Conservation (phyloP, 2,329 filamentous ascomycete genomes). For the Aspergillus sp. region DNA sequence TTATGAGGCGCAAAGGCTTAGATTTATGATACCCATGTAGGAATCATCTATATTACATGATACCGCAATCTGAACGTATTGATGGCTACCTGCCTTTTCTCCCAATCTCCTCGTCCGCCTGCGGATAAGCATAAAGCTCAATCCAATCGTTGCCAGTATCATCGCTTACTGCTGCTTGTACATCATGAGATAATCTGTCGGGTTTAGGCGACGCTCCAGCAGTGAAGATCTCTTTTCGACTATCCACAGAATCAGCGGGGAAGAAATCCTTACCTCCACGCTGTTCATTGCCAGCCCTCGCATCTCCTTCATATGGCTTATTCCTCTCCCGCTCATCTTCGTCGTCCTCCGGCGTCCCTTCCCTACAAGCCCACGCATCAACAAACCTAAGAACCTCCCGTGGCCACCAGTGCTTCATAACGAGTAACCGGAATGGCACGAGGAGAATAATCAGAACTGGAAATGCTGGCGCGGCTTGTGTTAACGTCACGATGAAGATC, state of each 20-base stretch:
- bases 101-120: constrained; percentile 17
- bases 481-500: constrained; percentile 59
- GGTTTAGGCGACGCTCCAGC: neutral
- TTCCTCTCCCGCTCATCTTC: constrained; percentile 19
- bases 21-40: constrained; percentile 5
- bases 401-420: constrained; percentile 57
- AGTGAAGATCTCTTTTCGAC: neutral
- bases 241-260: neutral
- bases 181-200: neutral
- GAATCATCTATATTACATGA: neutral
- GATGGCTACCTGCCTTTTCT: constrained; percentile 1
- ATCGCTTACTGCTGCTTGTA: neutral
- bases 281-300: neutral
- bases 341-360: constrained; percentile 49
- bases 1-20: neutral
- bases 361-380: constrained; percentile 45
- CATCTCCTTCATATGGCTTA: constrained; percentile 1
- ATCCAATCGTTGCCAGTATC: constrained; percentile 16
- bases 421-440: constrained; percentile 54
- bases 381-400: constrained; percentile 51
- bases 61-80: neutral
- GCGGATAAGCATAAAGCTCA: constrained; percentile 12
- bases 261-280: neutral
- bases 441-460: constrained; percentile 58
- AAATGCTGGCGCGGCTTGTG: constrained; percentile 56